phyloP scores from a whole-genome alignment of 2,329 filamentous ascomycete species.

The Apiospora kogelbergensis region DNA sequence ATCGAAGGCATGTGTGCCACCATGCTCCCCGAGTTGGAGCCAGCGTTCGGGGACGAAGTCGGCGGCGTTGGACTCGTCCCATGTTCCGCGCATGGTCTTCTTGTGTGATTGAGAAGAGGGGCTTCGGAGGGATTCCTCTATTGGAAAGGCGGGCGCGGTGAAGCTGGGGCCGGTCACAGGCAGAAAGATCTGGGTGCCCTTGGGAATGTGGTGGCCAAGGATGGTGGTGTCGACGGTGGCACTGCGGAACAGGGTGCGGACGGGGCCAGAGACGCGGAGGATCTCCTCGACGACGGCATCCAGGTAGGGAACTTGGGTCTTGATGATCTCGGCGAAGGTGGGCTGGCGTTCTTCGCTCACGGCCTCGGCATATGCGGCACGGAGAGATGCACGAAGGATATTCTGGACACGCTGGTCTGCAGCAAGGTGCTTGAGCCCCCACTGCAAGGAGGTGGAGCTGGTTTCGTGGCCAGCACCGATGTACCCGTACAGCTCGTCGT shows the following conservation, averaged over 20 bases:
- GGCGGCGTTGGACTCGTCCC: conserved; percentile 12
- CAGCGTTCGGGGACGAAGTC: conserved; percentile 17
- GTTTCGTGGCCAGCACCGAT: conserved; percentile 14
- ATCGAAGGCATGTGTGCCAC: conserved; percentile 11
- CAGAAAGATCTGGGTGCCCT: conserved; percentile 11
- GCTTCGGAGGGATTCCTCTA: conserved; percentile 16
- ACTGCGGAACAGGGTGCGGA: conserved; percentile 5
- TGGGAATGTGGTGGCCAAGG: conserved; percentile 12
- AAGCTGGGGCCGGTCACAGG: conserved; percentile 3
- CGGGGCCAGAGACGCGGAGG: conserved; percentile 13
- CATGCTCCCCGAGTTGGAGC: conserved; percentile 10
- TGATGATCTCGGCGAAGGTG: conserved; percentile 13
- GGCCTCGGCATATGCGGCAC: conserved; percentile 8
- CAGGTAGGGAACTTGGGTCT: conserved; percentile 13
- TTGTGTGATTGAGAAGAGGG: conserved; percentile 13
- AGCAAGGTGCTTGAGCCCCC: conserved; percentile 16
- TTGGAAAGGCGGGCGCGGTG: conserved; percentile 1
- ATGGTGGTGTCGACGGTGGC: conserved; percentile 10
- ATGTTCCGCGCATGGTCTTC: conserved; percentile 7
- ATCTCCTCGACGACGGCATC: conserved; percentile 16
- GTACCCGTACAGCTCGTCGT: conserved; percentile 16
- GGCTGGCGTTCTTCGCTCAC: conserved; percentile 10
- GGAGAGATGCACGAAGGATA: conserved; percentile 10
- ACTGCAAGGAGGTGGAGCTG: conserved; percentile 11
- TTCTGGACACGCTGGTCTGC: conserved; percentile 12